Conservation (phyloP, 371 early-diverging fungal species). For the Mortierella sp. region DNA sequence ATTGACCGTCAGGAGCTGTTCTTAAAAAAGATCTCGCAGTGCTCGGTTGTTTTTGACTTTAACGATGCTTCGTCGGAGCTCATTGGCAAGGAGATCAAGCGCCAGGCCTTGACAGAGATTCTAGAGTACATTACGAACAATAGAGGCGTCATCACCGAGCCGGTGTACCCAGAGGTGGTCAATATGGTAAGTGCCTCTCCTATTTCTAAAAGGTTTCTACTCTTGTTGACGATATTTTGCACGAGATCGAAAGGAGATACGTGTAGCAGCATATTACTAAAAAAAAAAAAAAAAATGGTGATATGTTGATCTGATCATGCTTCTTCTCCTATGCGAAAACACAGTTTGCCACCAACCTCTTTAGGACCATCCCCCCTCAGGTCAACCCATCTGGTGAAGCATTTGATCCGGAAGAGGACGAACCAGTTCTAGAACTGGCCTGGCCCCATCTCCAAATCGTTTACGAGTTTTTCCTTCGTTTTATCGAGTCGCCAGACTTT, state of each 20-base stretch:
- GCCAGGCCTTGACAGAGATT: conserved; percentile 88
- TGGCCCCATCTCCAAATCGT: conserved; percentile 98
- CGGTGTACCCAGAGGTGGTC: conserved; percentile 89
- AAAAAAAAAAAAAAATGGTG: no score
- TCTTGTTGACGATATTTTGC: no score
- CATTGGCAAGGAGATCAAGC: conserved; percentile 94
- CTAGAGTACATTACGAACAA: conserved; percentile 91
- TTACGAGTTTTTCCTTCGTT: conserved; percentile 96
- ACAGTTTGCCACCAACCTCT: conserved; percentile 90
- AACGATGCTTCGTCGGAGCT: conserved; percentile 86
- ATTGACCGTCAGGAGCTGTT: conserved; percentile 83
- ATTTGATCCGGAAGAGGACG: conserved; percentile 98
- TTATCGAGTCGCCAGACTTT: conserved; percentile 97
- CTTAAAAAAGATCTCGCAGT: conserved; percentile 88
- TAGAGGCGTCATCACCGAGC: conserved; percentile 85
- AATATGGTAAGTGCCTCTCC: conserved; percentile 76
- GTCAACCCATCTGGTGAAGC: conserved; percentile 91
- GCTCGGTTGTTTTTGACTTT: conserved; percentile 93
- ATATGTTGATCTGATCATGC: no score
- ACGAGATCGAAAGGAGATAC: no score
- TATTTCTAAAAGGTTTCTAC: no score
- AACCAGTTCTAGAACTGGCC: conserved; percentile 93
- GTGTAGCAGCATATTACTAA: no score
- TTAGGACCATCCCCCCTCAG: conserved; percentile 94
- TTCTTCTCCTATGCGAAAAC: neutral